phyloP scores from a whole-genome alignment of 2,329 filamentous ascomycete genomes.

The Celoporthe dispersa region DNA sequence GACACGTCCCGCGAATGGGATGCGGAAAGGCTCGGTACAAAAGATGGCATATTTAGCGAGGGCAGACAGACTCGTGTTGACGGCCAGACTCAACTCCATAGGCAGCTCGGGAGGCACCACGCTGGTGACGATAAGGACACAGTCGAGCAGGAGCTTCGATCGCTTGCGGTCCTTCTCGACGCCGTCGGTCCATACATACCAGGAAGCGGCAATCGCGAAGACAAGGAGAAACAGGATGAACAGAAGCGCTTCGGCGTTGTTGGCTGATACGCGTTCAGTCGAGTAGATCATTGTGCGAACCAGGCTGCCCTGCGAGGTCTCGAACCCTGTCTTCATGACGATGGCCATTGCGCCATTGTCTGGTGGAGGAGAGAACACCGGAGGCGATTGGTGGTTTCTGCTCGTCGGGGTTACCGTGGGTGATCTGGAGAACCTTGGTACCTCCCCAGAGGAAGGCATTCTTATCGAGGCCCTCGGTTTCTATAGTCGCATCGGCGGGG shows the following conservation, averaged over 20 bases:
- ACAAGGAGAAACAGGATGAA: conserved; percentile 97
- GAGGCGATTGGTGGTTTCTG: conserved; percentile 73
- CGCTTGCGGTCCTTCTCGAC: conserved; percentile 93
- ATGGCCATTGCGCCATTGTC: conserved; percentile 94
- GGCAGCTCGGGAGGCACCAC: conserved; percentile 98
- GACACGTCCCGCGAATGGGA: conserved; percentile 92
- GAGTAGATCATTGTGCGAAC: conserved; percentile 99
- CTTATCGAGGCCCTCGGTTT: conserved; percentile 92
- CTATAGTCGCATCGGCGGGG: conserved; percentile 77
- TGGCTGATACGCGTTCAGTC: conserved; percentile 97
- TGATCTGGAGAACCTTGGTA: conserved; percentile 95
- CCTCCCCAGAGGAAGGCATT: conserved; percentile 96
- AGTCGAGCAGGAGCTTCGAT: conserved; percentile 95
- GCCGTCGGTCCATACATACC: conserved; percentile 99
- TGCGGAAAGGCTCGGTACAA: conserved; percentile 98
- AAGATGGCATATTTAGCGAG: conserved; percentile 96
- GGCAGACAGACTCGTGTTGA: conserved; percentile 95
- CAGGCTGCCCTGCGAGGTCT: conserved; percentile 96
- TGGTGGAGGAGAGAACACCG: conserved; percentile 82
- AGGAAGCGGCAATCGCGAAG: conserved; percentile 95
- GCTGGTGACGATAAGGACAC: conserved; percentile 95
- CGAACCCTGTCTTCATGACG: conserved; percentile 96
- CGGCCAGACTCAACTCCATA: conserved; percentile 96
- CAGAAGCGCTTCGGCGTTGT: conserved; percentile 92
- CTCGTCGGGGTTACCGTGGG: conserved; percentile 80